Evolutionary conservation across 116 monocot species (phyloP).

Genomic region (Dioscorea cayenensis): DNA sequence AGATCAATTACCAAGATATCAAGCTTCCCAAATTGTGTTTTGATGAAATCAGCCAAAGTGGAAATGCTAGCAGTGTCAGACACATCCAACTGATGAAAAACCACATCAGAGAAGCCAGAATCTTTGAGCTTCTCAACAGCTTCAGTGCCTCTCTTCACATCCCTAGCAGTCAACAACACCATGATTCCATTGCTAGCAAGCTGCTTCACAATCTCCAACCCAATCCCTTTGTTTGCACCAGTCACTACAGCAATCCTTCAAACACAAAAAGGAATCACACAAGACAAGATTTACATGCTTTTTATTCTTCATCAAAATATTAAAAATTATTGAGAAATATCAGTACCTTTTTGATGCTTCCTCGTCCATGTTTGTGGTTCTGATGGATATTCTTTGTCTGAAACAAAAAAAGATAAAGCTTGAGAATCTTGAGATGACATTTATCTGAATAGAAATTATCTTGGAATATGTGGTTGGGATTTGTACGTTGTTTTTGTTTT

Average conservation of each 20-base stretch:
- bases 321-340: no score
- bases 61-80: constrained; percentile 4
- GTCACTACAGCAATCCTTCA: not conserved
- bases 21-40: not conserved
- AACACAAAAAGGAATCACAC: not conserved
- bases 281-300: not conserved
- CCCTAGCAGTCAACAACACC: constrained; percentile 18
- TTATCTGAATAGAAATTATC: no score
- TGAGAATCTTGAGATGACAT: no score
- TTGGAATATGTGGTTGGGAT: no score
- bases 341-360: no score
- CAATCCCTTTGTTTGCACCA: constrained; percentile 20
- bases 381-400: no score
- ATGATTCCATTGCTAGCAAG: constrained; percentile 12
- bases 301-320: not conserved
- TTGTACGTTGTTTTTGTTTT: no score
- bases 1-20: not conserved
- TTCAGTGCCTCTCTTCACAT: constrained; percentile 10
- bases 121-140: constrained; percentile 14
- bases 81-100: constrained; percentile 23
- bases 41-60: constrained; percentile 9
- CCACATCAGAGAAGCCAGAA: constrained; percentile 4
- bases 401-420: no score
- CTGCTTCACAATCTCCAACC: constrained; percentile 18
- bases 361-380: no score